These are phyloP conservation scores for Pelargonium citronellum DNA, from an alignment of 441 rosid genomes.

Conservation along the genomic window DNA sequence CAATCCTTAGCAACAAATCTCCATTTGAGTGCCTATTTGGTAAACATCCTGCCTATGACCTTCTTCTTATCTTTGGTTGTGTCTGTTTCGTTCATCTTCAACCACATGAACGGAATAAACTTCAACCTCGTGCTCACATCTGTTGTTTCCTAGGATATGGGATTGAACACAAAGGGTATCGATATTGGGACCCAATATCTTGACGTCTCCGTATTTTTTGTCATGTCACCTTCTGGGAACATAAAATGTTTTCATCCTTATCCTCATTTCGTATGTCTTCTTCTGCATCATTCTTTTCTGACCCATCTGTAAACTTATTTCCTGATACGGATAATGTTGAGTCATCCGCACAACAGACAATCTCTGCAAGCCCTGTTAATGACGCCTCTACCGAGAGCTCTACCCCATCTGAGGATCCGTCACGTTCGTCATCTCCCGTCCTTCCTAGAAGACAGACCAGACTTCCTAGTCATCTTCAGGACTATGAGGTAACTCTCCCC, in stretches of 20 bases:
- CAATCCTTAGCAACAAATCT: neutral
- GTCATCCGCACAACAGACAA: neutral
- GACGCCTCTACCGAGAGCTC: neutral
- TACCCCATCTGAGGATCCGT: too few species aligned
- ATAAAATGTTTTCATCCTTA: neutral
- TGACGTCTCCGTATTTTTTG: neutral
- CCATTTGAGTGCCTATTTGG: neutral
- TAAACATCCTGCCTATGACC: neutral
- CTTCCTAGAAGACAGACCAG: neutral
- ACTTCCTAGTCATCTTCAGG: neutral
- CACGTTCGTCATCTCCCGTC: too few species aligned
- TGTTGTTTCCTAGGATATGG: neutral
- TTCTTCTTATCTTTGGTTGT: neutral
- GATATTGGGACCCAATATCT: conserved; percentile 1
- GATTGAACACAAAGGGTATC: conserved; percentile 3
- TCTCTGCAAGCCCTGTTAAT: neutral
- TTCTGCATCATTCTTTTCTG: neutral
- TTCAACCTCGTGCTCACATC: neutral
- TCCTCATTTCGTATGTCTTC: neutral
- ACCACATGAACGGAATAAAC: neutral
- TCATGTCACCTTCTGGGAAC: conserved; percentile 8
- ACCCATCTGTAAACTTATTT: neutral
- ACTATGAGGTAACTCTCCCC: neutral
- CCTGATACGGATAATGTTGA: neutral
- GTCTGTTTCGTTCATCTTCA: conserved; percentile 2